Base-by-base conservation (phyloP, 768 basidiomycete species). In the Strobilomyces echinocephalus region DNA sequence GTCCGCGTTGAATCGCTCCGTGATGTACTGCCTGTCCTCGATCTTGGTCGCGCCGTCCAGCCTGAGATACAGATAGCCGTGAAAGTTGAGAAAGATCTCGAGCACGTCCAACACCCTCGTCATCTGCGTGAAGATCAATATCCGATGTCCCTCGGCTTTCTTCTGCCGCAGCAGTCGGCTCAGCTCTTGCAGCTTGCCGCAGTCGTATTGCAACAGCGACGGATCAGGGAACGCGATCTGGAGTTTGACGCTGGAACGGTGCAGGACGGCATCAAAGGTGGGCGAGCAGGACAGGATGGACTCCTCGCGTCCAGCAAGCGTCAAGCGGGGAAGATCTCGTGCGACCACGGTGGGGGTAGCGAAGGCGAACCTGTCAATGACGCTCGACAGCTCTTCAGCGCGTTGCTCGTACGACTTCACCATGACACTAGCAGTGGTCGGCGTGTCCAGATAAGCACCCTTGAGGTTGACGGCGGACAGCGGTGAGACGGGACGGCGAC, bases 111-210 rank as follows among this genome's bases (percentile, higher is more conserved):
- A 78, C 31, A 98, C 86, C 55, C 80, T 79, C 30, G 95, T 95
- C 95, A 97, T 97, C 63, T 98, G 95, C 0, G 95, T 97, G 71
- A 98, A 98, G 57, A 98, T 95, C 44, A 98, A 77, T 24, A 90
- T 79, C 8, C 95, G 87, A 66, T 97, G 94, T 0, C 93, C 92
- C 7, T 84, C 91, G 0, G 84, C 81, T 65, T 94, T 92, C 69
- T 84, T 88, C 68, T 89, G 82, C 42, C 91, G 82, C 10, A 98
- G 76, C 26, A 98, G 74, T 24, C 73, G 74, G n/a, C 84, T 80
- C 8, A 98, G 80, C 52, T 84, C 80, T 63, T 97, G 95, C 12
- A 98, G 79, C 65, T 98, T 98, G 42, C 95, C 95, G 63, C 95
- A 97, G 68, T 98, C 95, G 67, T 93, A 97, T 65, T 97, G 94